Evolutionary conservation across 176 grass and related monocot genomes (phyloP).

Genomic region (Eleusine coracana): DNA sequence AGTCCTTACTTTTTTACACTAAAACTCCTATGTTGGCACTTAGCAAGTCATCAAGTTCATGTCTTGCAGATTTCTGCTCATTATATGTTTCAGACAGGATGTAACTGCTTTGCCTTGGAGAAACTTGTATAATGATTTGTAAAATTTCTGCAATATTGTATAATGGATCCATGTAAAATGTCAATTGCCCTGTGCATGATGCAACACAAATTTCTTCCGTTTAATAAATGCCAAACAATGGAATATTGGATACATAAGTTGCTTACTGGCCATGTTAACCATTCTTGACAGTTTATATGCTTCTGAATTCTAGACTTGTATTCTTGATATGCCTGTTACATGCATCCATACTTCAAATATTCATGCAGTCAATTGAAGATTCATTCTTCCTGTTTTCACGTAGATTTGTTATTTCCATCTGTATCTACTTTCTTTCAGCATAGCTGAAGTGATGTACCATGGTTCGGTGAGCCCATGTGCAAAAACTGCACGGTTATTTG

Average conservation of each 20-base stretch:
- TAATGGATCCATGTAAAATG: background rate
- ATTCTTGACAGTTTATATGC: background rate
- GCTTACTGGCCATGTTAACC: background rate
- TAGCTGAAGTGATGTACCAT: background rate
- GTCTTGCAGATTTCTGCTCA: background rate
- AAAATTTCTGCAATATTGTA: background rate
- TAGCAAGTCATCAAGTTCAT: background rate
- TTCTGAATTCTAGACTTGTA: background rate
- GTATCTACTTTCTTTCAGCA: conserved; percentile 5
- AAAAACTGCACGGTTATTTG: background rate
- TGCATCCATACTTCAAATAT: background rate
- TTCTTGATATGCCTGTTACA: background rate
- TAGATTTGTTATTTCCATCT: background rate
- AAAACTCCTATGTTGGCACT: background rate
- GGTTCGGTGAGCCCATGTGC: background rate
- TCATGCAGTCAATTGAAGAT: background rate
- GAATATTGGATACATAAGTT: background rate
- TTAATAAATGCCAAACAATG: background rate
- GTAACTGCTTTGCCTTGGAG: background rate
- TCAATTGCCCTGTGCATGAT: background rate
- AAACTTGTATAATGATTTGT: background rate
- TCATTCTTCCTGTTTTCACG: background rate
- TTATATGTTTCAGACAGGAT: background rate
- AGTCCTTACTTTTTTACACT: background rate
- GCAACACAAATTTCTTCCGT: background rate